Base-by-base conservation (phyloP, 1,284 basidiomycete genomes). In the Kwoniella shivajii region DNA sequence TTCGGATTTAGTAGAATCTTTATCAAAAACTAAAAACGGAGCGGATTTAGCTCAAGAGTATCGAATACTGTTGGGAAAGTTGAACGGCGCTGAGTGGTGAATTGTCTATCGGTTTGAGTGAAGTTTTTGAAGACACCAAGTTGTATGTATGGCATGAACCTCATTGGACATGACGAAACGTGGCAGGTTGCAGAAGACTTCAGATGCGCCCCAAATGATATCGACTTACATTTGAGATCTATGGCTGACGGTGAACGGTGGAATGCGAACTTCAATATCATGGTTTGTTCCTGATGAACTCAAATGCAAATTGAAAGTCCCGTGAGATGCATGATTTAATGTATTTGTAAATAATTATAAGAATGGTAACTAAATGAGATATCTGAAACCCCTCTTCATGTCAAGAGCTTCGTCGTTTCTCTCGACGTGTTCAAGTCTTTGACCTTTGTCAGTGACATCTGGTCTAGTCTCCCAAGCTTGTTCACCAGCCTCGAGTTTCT, bases 1-100 rank as follows among this genome's bases (percentile, higher is more conserved):
- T 38, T 86, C 84, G 61, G 90, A 92, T 54, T 87, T 93, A 2
- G 70, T 92, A 30, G 79, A 79, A n/a, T 80, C 87, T 31, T 88
- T 92, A 39, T 33, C 13, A 2, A 30, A 48, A 18, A 59, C 57
- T 2, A 54, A 37, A 18, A 36, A 26, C 26, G 57, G 57, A 0
- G 38, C 13, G 6, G 53, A 54, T 30, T 30, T 59, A 10, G 48
- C 52, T 18, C 38, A 22, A 24, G 36, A 50, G 30, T 59, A 54
- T 36, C 31, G 3, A 14, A 34, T 22, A 18, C 14, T 55, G 3
- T 33, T 59, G 29, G 39, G 37, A 14, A 54, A 27, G 20, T 34
- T 59, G n/a, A 49, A 45, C 13, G 51, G 41, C 3, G 42, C 36
- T 38, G 51, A 34, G 24, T 44, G 51, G 42, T 53, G 31, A 29